Conservation (phyloP, 371 early-diverging fungal genomes). For the Mucor piriformis region DNA sequence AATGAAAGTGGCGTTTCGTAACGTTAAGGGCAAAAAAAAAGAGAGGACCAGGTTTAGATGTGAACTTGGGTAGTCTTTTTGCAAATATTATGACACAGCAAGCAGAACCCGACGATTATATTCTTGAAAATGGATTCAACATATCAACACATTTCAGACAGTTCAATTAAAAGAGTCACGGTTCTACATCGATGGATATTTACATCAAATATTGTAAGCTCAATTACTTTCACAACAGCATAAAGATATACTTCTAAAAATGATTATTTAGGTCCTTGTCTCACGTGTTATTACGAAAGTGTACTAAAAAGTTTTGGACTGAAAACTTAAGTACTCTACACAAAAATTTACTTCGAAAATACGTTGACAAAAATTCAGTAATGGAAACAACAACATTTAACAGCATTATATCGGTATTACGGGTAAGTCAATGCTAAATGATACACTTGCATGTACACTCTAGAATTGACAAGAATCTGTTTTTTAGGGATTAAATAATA, state of each 20-base stretch:
- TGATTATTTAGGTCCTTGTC: conserved; percentile 13
- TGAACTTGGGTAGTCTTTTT: conserved; percentile 5
- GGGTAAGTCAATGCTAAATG: conserved; percentile 11
- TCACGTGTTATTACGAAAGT: conserved; percentile 7
- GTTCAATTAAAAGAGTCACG: conserved; percentile 11
- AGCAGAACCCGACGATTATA: conserved; percentile 11
- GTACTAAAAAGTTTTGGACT: conserved; percentile 10
- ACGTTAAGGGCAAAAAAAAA: neutral
- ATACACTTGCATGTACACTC: conserved; percentile 7
- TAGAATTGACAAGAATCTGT: conserved; percentile 10
- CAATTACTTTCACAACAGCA: conserved; percentile 12
- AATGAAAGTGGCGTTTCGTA: conserved; percentile 11
- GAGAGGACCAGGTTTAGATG: conserved; percentile 3
- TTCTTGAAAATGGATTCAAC: conserved; percentile 13
- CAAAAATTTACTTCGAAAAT: conserved; percentile 3
- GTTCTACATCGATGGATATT: conserved; percentile 11
- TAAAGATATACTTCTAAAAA: conserved; percentile 13
- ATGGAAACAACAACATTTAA: conserved; percentile 9
- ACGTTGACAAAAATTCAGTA: conserved; percentile 1
- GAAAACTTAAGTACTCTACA: conserved; percentile 12
- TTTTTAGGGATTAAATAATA: conserved; percentile 14
- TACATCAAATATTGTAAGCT: conserved; percentile 15
- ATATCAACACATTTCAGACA: conserved; percentile 15
- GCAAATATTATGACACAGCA: too few species aligned
- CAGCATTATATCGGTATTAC: neutral